Conservation (phyloP, 345 rosid genomes). For the Noccaea caerulescens region DNA sequence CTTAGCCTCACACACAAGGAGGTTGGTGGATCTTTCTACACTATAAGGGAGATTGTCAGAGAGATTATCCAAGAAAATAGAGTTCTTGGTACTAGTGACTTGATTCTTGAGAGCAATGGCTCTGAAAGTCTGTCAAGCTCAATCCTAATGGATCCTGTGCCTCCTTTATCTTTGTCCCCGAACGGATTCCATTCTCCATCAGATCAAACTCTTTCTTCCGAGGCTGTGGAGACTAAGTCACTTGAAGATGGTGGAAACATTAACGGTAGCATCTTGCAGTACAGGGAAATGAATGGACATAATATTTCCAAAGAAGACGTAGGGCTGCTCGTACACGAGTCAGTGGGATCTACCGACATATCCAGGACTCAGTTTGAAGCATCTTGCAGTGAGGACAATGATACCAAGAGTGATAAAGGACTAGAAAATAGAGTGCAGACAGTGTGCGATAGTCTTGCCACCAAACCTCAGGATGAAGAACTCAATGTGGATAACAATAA, state of each 20-base stretch:
- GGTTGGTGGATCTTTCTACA: slow-evolving; percentile 97
- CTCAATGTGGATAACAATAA: slow-evolving; percentile 26
- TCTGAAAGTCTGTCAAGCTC: slow-evolving; percentile 58
- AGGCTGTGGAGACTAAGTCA: slow-evolving; percentile 38
- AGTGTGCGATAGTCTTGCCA: slow-evolving; percentile 7
- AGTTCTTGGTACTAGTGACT: slow-evolving; percentile 84
- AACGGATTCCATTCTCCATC: slow-evolving; percentile 46
- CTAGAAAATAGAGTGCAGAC: slow-evolving; percentile 8
- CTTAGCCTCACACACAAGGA: slow-evolving; percentile 88
- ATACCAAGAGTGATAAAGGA: slow-evolving; percentile 11
- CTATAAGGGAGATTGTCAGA: slow-evolving; percentile 88
- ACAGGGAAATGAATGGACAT: slow-evolving; percentile 37
- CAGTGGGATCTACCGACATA: slow-evolving; percentile 19
- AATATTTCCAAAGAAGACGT: slow-evolving; percentile 27
- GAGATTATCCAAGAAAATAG: slow-evolving; percentile 97
- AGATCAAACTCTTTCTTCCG: slow-evolving; percentile 38
- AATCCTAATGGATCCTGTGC: slow-evolving; percentile 56
- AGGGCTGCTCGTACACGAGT: background rate
- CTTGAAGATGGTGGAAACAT: slow-evolving; percentile 40
- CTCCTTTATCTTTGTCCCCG: slow-evolving; percentile 43
- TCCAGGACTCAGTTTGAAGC: slow-evolving; percentile 24
- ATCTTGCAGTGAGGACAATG: slow-evolving; percentile 25
- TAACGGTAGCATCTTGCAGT: slow-evolving; percentile 39
- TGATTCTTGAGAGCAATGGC: slow-evolving; percentile 45
- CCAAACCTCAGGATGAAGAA: slow-evolving; percentile 18